Evolutionary conservation across 371 early-diverging fungal species (phyloP).

Genomic region (Mucor lusitanicus): DNA sequence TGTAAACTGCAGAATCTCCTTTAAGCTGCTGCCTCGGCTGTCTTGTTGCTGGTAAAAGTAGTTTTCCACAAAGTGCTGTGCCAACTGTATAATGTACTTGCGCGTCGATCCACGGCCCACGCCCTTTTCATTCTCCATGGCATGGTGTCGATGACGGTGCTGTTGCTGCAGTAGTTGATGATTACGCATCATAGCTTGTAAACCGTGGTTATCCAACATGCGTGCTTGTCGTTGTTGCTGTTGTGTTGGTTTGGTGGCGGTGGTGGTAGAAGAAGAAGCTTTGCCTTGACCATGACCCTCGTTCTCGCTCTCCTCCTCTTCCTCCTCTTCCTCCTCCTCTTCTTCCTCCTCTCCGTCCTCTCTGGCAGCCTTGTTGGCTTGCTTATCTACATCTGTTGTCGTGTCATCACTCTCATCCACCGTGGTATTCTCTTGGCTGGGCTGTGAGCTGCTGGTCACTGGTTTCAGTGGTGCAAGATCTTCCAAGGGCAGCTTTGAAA

Average conservation of each 20-base stretch:
- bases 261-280: no score
- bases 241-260: not conserved
- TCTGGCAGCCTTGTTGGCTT: not conserved
- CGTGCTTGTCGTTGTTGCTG: slow-evolving; percentile 8
- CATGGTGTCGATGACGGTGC: not conserved
- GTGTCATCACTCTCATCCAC: slow-evolving; percentile 15
- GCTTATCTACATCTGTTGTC: slow-evolving; percentile 10
- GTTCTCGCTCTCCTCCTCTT: slow-evolving; percentile 3
- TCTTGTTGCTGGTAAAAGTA: slow-evolving; percentile 7
- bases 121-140: slow-evolving; percentile 31
- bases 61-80: slow-evolving; percentile 27
- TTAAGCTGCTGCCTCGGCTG: slow-evolving; percentile 19
- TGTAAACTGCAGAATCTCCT: slow-evolving; percentile 31
- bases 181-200: slow-evolving; percentile 36
- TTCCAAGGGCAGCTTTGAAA: slow-evolving; percentile 36
- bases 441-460: not conserved
- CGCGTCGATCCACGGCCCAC: slow-evolving; percentile 42
- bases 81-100: slow-evolving; percentile 35
- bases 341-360: not conserved
- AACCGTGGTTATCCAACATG: slow-evolving; percentile 29
- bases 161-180: slow-evolving; percentile 21
- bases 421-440: slow-evolving; percentile 3
- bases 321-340: not conserved
- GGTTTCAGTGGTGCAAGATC: no score
- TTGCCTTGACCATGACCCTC: slow-evolving; percentile 9